phyloP scores from a whole-genome alignment of 2,329 filamentous ascomycete species.

The Claviceps citrina region DNA sequence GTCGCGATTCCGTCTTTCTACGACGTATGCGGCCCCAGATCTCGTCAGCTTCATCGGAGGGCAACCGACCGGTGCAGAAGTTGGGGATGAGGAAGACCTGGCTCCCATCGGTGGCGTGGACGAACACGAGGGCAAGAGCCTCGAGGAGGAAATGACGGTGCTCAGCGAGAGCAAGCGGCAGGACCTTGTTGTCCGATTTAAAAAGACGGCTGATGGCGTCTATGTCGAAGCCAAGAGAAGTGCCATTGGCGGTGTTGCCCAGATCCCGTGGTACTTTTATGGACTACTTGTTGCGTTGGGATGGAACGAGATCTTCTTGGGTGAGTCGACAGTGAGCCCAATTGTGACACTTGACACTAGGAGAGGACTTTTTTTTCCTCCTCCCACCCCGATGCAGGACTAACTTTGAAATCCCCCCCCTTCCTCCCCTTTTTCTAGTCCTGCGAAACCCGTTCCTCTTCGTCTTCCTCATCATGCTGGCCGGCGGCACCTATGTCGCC shows the following conservation, averaged over 20 bases:
- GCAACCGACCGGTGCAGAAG: slow-evolving; percentile 56
- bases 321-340: slow-evolving; percentile 41
- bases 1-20: slow-evolving; percentile 63
- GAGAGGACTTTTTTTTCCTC: neutral
- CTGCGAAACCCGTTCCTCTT: slow-evolving; percentile 89
- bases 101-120: slow-evolving; percentile 83
- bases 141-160: slow-evolving; percentile 95
- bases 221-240: slow-evolving; percentile 97
- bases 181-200: slow-evolving; percentile 86
- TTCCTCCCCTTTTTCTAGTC: slow-evolving; percentile 35
- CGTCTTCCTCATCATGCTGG: slow-evolving; percentile 65
- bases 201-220: slow-evolving; percentile 94
- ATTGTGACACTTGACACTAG: no score
- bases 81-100: slow-evolving; percentile 81
- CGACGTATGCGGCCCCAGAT: slow-evolving; percentile 64
- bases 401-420: neutral
- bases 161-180: slow-evolving; percentile 78
- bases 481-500: slow-evolving; percentile 68
- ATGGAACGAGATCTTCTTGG: slow-evolving; percentile 96
- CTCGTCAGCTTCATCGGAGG: slow-evolving; percentile 70
- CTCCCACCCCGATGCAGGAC: neutral
- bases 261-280: slow-evolving; percentile 92
- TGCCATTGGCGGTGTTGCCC: slow-evolving; percentile 86
- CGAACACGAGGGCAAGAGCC: slow-evolving; percentile 81
- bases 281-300: slow-evolving; percentile 73